Percentiles rank a stretch among this genome's conserved stretches.
phyloP scores from a whole-genome alignment of 768 basidiomycete genomes.

The Hemileccinum impolitum region DNA sequence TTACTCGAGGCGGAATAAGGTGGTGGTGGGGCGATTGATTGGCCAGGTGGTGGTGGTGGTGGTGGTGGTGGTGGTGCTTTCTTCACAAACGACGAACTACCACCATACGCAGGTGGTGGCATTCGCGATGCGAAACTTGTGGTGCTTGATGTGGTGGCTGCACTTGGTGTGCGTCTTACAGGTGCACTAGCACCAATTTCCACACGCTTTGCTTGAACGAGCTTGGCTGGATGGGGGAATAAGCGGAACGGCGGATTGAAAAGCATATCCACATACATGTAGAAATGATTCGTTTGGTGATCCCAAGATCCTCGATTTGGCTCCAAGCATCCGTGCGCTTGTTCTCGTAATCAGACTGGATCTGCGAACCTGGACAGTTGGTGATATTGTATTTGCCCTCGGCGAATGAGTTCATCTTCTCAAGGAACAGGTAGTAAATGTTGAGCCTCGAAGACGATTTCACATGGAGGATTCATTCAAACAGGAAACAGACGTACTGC shows the following conservation, averaged over 20 bases:
- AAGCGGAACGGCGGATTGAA: not conserved
- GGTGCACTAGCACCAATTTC: constrained; percentile 34
- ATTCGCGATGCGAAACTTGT: constrained; percentile 25
- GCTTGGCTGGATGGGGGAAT: constrained; percentile 46
- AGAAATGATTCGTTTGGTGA: constrained; percentile 81
- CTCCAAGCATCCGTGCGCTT: constrained; percentile 83
- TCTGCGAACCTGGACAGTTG: constrained; percentile 63
- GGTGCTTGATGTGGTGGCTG: constrained; percentile 26
- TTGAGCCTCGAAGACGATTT: constrained; percentile 58
- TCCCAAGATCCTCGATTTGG: constrained; percentile 71
- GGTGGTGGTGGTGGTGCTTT: constrained; percentile 42
- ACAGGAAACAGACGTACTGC: constrained; percentile 64
- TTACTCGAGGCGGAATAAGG: constrained; percentile 23
- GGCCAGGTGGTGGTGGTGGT: constrained; percentile 32
- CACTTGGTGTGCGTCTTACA: constrained; percentile 28
- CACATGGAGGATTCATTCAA: not conserved
- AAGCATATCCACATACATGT: constrained; percentile 57
- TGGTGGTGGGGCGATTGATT: constrained; percentile 44
- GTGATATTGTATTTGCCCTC: constrained; percentile 73
- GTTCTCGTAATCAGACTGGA: constrained; percentile 72
- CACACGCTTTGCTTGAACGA: constrained; percentile 57
- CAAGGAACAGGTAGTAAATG: constrained; percentile 89
- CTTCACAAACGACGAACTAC: constrained; percentile 36
- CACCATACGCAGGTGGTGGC: constrained; percentile 20
- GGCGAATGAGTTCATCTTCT: constrained; percentile 88